A percentile compares a stretch with the other conserved stretches of the same genome.
phyloP scores from a whole-genome alignment of 352 stramenopile species.

The Phytophthora multivora region DNA sequence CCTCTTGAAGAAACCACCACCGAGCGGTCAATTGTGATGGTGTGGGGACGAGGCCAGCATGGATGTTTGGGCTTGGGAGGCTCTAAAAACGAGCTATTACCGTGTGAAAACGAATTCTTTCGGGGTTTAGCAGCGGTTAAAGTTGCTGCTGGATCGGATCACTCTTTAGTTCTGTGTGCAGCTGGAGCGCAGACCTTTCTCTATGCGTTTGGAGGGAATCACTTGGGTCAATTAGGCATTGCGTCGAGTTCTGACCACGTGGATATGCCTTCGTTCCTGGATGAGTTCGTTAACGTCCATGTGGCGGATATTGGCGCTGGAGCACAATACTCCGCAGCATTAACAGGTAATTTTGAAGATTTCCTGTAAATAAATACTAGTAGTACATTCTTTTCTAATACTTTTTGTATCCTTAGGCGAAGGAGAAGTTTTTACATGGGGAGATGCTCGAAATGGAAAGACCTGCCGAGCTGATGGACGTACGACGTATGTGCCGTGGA shows the following conservation, averaged over 20 bases:
- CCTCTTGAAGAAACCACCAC: constrained; percentile 3
- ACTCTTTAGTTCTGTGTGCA: constrained; percentile 67
- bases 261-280: constrained; percentile 64
- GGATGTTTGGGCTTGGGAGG: constrained; percentile 72
- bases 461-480: constrained; percentile 43
- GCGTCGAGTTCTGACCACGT: constrained; percentile 34
- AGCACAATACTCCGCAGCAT: constrained; percentile 52
- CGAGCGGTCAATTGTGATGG: constrained; percentile 49
- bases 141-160: constrained; percentile 60
- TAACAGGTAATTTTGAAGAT: constrained; percentile 27
- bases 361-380: background rate
- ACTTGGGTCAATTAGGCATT: constrained; percentile 66
- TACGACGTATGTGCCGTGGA: constrained; percentile 72
- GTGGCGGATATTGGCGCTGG: constrained; percentile 60
- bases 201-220: constrained; percentile 78
- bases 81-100: constrained; percentile 21
- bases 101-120: constrained; percentile 64
- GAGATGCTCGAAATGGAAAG: constrained; percentile 58
- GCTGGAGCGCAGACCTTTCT: constrained; percentile 47
- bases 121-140: constrained; percentile 49
- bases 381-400: constrained; percentile 2
- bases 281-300: constrained; percentile 51
- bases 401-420: constrained; percentile 33
- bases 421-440: constrained; percentile 74
- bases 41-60: constrained; percentile 46